Conservation (phyloP, 768 basidiomycete genomes). For the Hygrophoropsis aurantiaca region DNA sequence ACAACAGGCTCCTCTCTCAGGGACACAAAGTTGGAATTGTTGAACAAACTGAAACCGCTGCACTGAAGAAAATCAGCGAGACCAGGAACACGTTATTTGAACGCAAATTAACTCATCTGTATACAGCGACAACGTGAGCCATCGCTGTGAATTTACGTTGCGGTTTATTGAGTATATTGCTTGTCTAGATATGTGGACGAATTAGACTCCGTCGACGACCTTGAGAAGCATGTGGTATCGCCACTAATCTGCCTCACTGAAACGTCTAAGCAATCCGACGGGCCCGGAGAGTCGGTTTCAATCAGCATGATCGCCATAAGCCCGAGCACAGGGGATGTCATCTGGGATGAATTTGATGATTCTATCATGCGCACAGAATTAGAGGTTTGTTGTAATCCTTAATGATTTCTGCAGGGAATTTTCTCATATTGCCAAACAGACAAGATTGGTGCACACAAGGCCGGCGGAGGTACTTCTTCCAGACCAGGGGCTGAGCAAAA, state of each 20-base stretch:
- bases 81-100: constrained; percentile 74
- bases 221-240: constrained; percentile 56
- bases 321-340: constrained; percentile 88
- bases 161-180: constrained; percentile 7
- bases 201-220: constrained; percentile 65
- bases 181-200: constrained; percentile 75
- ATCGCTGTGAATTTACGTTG: not conserved
- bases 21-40: constrained; percentile 86
- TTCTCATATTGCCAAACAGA: constrained; percentile 46
- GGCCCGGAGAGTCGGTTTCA: constrained; percentile 33
- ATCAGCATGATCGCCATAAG: constrained; percentile 79
- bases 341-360: constrained; percentile 92
- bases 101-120: constrained; percentile 73
- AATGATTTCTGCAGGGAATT: not conserved
- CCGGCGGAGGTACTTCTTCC: constrained; percentile 82
- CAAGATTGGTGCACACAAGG: constrained; percentile 79
- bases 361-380: constrained; percentile 84
- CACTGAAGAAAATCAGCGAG: constrained; percentile 80
- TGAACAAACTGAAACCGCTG: constrained; percentile 82
- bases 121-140: constrained; percentile 84
- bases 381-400: constrained; percentile 50
- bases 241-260: constrained; percentile 78
- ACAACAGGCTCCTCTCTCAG: constrained; percentile 62
- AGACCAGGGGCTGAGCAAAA: constrained; percentile 53
- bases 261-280: constrained; percentile 10